A percentile compares a stretch with the other conserved stretches of the same genome.
These are phyloP conservation scores for Immersiporthe knoxdaviesiana DNA, from an alignment of 2,329 filamentous ascomycete genomes.

Conservation along the genomic window DNA sequence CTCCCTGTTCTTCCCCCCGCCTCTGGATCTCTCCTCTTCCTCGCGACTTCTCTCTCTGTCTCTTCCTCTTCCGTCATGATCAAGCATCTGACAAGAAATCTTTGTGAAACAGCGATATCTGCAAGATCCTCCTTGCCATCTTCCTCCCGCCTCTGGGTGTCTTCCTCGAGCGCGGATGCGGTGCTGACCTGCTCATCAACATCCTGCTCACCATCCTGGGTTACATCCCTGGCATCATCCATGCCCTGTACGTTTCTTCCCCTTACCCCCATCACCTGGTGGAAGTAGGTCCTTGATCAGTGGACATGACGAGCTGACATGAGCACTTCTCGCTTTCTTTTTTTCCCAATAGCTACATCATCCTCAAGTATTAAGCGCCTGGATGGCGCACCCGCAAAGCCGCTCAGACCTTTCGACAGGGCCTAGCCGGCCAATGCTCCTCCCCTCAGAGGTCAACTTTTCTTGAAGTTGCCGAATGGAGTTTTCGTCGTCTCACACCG, in stretches of 20 bases:
- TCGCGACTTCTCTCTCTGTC: no score
- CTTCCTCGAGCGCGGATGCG: constrained; percentile 91
- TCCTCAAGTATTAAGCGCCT: constrained; percentile 75
- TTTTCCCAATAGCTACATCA: constrained; percentile 63
- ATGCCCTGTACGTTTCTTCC: constrained; percentile 66
- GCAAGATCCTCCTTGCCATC: constrained; percentile 81
- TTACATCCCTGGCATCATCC: constrained; percentile 82
- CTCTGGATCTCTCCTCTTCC: background rate
- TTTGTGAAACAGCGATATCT: constrained; percentile 50
- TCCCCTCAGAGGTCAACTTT: background rate
- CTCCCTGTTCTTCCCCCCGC: no score
- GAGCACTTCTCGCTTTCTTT: constrained; percentile 40
- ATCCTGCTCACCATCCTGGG: constrained; percentile 79
- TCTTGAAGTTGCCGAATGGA: background rate
- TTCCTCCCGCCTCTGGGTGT: constrained; percentile 89
- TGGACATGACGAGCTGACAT: constrained; percentile 33
- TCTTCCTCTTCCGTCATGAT: background rate
- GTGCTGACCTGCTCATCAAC: constrained; percentile 88
- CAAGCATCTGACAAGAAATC: background rate
- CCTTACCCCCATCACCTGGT: background rate
- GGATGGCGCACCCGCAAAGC: constrained; percentile 8
- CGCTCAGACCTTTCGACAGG: background rate
- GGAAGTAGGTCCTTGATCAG: background rate
- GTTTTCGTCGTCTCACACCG: background rate
- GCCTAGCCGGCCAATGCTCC: background rate